Conservation (phyloP, 352 stramenopile genomes). For the Blastocystis sp. region DNA sequence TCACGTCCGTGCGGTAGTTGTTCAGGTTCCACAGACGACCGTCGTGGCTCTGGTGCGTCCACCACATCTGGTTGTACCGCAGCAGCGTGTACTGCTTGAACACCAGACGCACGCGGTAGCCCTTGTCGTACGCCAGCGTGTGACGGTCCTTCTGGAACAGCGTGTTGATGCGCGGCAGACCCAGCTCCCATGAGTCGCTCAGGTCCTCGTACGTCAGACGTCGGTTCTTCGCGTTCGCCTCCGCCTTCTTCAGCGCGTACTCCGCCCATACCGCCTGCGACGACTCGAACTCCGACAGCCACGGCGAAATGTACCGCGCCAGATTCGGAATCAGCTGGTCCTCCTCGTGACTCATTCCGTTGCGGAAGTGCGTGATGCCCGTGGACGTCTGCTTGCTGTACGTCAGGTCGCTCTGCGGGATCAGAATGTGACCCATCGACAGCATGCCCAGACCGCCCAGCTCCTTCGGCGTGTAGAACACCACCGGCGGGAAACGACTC, state of each 20-base stretch:
- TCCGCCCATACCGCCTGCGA: constrained; percentile 97
- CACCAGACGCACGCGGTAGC: constrained; percentile 91
- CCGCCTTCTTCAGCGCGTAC: constrained; percentile 95
- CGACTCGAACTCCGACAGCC: constrained; percentile 96
- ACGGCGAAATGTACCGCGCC: constrained; percentile 94
- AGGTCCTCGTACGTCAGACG: constrained; percentile 95
- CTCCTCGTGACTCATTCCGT: constrained; percentile 82
- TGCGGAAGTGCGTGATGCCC: constrained; percentile 97
- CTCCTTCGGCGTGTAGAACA: constrained; percentile 99
- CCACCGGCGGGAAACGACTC: constrained; percentile 91
- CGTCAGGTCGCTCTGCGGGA: constrained; percentile 92
- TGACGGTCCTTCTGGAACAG: constrained; percentile 93
- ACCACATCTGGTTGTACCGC: constrained; percentile 96
- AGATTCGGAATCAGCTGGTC: constrained; percentile 98
- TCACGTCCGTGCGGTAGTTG: constrained; percentile 99
- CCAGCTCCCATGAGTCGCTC: constrained; percentile 97
- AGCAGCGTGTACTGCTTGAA: constrained; percentile 97
- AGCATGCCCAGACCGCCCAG: constrained; percentile 96
- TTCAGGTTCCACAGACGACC: constrained; percentile 99
- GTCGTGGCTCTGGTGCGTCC: constrained; percentile 93
- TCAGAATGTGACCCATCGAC: constrained; percentile 97
- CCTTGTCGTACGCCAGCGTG: constrained; percentile 98
- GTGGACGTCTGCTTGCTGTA: constrained; percentile 98
- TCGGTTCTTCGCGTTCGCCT: constrained; percentile 95
- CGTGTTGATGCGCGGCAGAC: constrained; percentile 89